Evolutionary conservation across 23 red algal species (phyloP), one percentile per base, ranked within the genome.

Genomic region (Agarophyton chilense): DNA sequence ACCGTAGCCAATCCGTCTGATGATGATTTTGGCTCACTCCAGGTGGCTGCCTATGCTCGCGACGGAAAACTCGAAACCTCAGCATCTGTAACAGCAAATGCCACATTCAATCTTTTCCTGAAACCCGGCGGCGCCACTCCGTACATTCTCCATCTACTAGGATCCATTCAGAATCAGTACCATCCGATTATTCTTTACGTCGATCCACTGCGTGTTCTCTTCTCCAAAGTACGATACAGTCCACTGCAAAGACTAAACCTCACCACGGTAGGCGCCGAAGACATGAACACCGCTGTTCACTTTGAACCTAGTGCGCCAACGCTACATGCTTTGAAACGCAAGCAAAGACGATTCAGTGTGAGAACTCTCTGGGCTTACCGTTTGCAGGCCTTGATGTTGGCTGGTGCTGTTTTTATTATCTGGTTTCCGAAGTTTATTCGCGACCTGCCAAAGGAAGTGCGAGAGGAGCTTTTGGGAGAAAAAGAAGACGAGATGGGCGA

Each of bases 361-460:
- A 29, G 81, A 41, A 51, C 52, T 4, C 31, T 84, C 0, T 84
- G 61, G 81, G 46, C 16, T 4, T 84, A 70, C 13, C 57, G 46
- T 28, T 28, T 70, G 31, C 72, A 70, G 51, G 44, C 68, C 0
- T 33, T 88, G 12, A 64, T 71, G 52, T 17, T 77, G 21, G 49
- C 57, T 2, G 72, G n/a, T 32, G 67, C 68, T 40, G 52, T 58
- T 9, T 88, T 88, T 33, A 60, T 88, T 34, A 34, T 88, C 19
- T 88, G 68, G 66, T 88, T 88, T 62, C 84, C 84, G 3, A 40
- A 13, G 13, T 26, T 88, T 3, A 60, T 88, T 13, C 47, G 72
- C 32, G 55, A 77, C 28, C 68, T 88, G 13, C 84, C 84, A 29
- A n/a, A 77, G n/a, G 84, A 88, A 32, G 21, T 88, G 25, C 67